phyloP scores from a whole-genome alignment of 345 rosid genomes.

The Noccaea caerulescens region DNA sequence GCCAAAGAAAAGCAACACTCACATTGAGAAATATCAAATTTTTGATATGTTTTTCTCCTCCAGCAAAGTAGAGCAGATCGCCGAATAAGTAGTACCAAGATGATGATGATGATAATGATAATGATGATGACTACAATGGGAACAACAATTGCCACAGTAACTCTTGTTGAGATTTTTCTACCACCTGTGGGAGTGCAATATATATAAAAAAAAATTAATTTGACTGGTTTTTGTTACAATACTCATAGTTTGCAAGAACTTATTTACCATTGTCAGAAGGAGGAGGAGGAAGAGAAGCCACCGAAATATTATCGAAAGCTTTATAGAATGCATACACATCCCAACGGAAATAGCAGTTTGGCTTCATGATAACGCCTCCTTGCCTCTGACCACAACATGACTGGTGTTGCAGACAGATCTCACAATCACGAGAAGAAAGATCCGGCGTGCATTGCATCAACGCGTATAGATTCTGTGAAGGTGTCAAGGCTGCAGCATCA shows the following conservation, averaged over 20 bases:
- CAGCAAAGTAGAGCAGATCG: slow-evolving; percentile 3
- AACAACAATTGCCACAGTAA: background rate
- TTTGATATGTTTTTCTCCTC: background rate
- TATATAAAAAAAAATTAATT: background rate
- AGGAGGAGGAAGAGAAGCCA: background rate
- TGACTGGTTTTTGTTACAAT: background rate
- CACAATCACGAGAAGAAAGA: slow-evolving; percentile 30
- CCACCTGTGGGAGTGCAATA: background rate
- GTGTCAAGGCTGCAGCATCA: slow-evolving; percentile 5
- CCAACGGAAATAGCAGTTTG: slow-evolving; percentile 36
- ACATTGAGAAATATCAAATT: background rate
- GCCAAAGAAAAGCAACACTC: slow-evolving; percentile 9
- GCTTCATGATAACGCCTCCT: background rate
- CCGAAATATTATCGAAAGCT: background rate
- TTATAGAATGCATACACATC: slow-evolving; percentile 17
- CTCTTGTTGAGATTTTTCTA: background rate
- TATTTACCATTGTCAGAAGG: slow-evolving; percentile 2
- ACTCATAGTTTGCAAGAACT: background rate
- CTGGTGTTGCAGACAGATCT: background rate
- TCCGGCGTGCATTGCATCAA: slow-evolving; percentile 46
- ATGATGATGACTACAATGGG: background rate
- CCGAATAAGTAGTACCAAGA: background rate
- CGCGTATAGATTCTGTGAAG: slow-evolving; percentile 10
- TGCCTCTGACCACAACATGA: slow-evolving; percentile 20
- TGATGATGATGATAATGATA: background rate